Base-by-base conservation (phyloP, 805 yeast species). In the Candida coleopterorum region DNA sequence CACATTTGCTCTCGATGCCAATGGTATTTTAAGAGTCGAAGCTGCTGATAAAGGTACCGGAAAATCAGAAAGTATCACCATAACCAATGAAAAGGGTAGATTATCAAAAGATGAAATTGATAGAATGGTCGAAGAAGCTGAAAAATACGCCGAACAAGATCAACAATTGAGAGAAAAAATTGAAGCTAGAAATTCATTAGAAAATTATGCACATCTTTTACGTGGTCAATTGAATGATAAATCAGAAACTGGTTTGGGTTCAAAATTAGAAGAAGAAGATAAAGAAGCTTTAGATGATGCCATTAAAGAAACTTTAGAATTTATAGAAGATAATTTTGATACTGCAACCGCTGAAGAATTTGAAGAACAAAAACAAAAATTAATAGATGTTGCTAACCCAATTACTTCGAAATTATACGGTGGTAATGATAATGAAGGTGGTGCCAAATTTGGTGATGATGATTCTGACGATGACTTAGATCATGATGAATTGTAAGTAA, bases 11-110 rank as follows among this genome's bases (percentile, higher is more conserved):
- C 90, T 93, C 63, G 98, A 93, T 72, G 97, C 97, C 64, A 93
- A 90, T 74, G 98, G 98, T 80, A 93, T 90, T 79, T 81, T 90
- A 70, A 93, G 90, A 85, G 98, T 90, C 60, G 89, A 96, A 56
- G 98, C 98, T 49, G 82, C 84, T 62, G 98, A 90, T 79, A 90
- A 90, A 76, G 89, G 96, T 47, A 90, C 97, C 52, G 98, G 98
- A 74, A 88, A 90, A 72, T 77, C 96, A 53, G 93, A 96, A 65
- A 86, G 90, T 81, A 90, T 93, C 65, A 90, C 97, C 67, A 93
- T 93, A 79, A 87, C 97, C 56, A 90, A 93, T 84, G 95, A 96
- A 62, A 93, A 89, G 65, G 97, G 97, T 71, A 85, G 96, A 84
- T 85, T 90, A 67, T 83, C 97, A 46, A 78, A 89, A 63, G 88